Conservation (phyloP, 345 rosid species). For the Nasturtium officinale region DNA sequence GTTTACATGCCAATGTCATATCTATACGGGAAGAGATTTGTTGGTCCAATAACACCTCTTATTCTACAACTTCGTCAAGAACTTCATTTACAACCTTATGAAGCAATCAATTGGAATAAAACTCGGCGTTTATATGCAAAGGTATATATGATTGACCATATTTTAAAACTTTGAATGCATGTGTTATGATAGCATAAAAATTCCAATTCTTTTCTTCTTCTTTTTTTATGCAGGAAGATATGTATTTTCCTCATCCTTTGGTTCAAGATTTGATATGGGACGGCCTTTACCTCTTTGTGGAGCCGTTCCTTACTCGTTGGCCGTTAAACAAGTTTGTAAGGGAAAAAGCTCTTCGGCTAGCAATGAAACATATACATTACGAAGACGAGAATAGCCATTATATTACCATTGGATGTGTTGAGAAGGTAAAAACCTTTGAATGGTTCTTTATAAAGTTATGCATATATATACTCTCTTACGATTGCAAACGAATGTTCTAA, state of each 20-base stretch:
- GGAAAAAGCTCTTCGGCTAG: constrained; percentile 52
- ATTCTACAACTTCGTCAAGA: constrained; percentile 56
- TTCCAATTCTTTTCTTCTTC: neutral
- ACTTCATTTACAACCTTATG: constrained; percentile 56
- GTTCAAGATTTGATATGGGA: constrained; percentile 59
- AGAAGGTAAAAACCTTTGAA: constrained; percentile 47
- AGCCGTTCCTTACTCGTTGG: constrained; percentile 56
- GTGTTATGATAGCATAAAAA: neutral
- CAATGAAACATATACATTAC: constrained; percentile 60
- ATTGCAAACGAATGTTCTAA: too few relatives aligned
- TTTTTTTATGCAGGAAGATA: constrained; percentile 51
- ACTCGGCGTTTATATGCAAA: constrained; percentile 52
- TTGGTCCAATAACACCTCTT: constrained; percentile 56
- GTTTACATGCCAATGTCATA: constrained; percentile 70
- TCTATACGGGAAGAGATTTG: constrained; percentile 67
- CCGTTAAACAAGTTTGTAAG: constrained; percentile 61
- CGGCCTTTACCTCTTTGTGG: constrained; percentile 47
- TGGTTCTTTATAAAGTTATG: too few relatives aligned
- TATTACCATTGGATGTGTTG: constrained; percentile 57
- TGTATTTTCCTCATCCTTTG: constrained; percentile 58
- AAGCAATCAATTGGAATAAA: constrained; percentile 57
- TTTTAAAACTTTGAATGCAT: neutral
- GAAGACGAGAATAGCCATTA: constrained; percentile 67
- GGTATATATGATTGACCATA: constrained; percentile 34
- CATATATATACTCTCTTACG: neutral